Evolutionary conservation across 2,329 filamentous ascomycete genomes (phyloP).

Genomic region (Fusarium sp.): DNA sequence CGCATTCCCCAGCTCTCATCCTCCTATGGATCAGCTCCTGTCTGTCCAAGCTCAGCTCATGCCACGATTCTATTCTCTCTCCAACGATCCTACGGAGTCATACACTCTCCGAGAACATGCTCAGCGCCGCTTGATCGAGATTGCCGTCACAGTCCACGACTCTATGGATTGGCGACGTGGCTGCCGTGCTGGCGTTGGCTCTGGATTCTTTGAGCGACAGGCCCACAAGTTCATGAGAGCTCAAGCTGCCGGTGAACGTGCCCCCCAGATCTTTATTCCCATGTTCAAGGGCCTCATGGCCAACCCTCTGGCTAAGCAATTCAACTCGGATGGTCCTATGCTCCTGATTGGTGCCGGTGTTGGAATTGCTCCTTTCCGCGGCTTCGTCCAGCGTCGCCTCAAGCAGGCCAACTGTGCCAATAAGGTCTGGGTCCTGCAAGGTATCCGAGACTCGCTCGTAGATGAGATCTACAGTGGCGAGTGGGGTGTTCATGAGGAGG

Average conservation of each 20-base stretch:
- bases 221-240: slow-evolving; percentile 78
- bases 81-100: slow-evolving; percentile 89
- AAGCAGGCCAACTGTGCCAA: slow-evolving; percentile 97
- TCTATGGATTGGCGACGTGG: slow-evolving; percentile 80
- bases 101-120: slow-evolving; percentile 75
- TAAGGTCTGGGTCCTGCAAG: slow-evolving; percentile 97
- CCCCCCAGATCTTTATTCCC: slow-evolving; percentile 78
- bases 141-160: slow-evolving; percentile 97
- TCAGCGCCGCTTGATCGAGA: slow-evolving; percentile 85
- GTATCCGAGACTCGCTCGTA: slow-evolving; percentile 90
- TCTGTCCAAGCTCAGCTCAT: slow-evolving; percentile 87
- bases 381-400: slow-evolving; percentile 92
- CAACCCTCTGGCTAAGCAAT: slow-evolving; percentile 92
- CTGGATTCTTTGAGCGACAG: slow-evolving; percentile 91
- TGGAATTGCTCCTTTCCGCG: slow-evolving; percentile 95
- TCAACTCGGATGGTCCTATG: slow-evolving; percentile 95
- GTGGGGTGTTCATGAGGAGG: slow-evolving; percentile 91
- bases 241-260: slow-evolving; percentile 67
- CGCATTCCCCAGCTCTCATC: slow-evolving; percentile 92
- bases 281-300: slow-evolving; percentile 99
- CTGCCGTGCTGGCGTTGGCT: slow-evolving; percentile 84
- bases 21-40: slow-evolving; percentile 84
- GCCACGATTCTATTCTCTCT: slow-evolving; percentile 98
- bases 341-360: slow-evolving; percentile 96
- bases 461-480: slow-evolving; percentile 98